Evolutionary conservation across 495 filamentous ascomycete species (phyloP).

Genomic region (Lophium mytilinum): DNA sequence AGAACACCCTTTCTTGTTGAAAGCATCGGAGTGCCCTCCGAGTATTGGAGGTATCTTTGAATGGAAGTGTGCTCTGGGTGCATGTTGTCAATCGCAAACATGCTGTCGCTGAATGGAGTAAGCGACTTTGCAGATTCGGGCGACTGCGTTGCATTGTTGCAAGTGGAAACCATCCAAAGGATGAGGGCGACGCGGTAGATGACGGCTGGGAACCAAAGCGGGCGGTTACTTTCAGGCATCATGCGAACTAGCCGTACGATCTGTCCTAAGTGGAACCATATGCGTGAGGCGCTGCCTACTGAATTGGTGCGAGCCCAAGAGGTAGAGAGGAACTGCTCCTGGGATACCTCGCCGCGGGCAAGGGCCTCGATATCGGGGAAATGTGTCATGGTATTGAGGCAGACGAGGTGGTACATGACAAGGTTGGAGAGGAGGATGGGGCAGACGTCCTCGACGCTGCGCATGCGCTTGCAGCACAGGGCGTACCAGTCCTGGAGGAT

Average conservation of each 20-base stretch:
- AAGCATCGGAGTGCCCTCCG: conserved; percentile 35
- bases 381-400: conserved; percentile 12
- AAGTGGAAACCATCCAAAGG: conserved; percentile 42
- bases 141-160: conserved; percentile 15
- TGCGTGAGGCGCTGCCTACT: conserved; percentile 4
- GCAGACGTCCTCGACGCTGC: background rate
- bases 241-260: conserved; percentile 12
- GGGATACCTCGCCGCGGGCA: conserved; percentile 10
- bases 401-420: conserved; percentile 20
- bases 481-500: conserved; percentile 14
- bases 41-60: conserved; percentile 34
- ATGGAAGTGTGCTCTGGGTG: conserved; percentile 34
- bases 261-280: conserved; percentile 19
- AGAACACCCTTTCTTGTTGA: conserved; percentile 24
- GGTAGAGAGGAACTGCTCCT: conserved; percentile 6
- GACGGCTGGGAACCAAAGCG: conserved; percentile 47
- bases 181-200: conserved; percentile 46
- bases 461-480: conserved; percentile 7
- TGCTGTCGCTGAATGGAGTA: conserved; percentile 4
- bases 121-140: background rate
- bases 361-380: conserved; percentile 14
- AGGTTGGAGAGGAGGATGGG: conserved; percentile 11
- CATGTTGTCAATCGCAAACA: conserved; percentile 24
- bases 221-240: conserved; percentile 33
- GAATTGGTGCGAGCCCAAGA: conserved; percentile 2